phyloP scores from a whole-genome alignment of 805 yeast species.

The Ogataea parapolymorpha region DNA sequence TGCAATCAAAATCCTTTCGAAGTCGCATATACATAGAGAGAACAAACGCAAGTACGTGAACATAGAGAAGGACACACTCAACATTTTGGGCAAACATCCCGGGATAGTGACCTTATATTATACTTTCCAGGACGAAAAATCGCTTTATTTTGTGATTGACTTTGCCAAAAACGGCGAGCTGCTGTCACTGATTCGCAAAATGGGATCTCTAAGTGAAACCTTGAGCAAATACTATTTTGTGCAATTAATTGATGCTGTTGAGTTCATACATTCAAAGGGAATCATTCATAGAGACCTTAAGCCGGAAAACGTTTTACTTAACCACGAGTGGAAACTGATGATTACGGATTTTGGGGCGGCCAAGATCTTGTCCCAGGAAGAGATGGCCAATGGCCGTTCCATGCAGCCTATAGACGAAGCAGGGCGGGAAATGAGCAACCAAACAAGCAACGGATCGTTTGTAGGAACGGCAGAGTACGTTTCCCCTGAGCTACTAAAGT shows the following conservation, averaged over 20 bases:
- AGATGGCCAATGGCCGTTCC: constrained; percentile 25
- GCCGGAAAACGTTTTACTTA: constrained; percentile 88
- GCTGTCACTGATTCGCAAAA: constrained; percentile 68
- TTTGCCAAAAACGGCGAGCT: constrained; percentile 96
- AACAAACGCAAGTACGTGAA: constrained; percentile 93
- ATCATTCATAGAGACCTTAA: constrained; percentile 92
- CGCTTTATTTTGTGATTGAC: constrained; percentile 88
- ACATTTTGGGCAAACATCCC: constrained; percentile 86
- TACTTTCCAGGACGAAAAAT: constrained; percentile 90
- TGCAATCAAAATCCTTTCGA: constrained; percentile 89
- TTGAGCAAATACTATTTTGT: constrained; percentile 78
- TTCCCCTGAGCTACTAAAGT: constrained; percentile 80
- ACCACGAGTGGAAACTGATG: constrained; percentile 81
- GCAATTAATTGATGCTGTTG: constrained; percentile 87
- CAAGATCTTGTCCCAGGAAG: constrained; percentile 55
- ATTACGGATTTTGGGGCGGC: constrained; percentile 99
- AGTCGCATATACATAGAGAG: constrained; percentile 90
- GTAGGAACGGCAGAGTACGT: constrained; percentile 98
- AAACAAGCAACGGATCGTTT: constrained; percentile 61
- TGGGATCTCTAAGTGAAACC: constrained; percentile 72
- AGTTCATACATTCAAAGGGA: constrained; percentile 84
- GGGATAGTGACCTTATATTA: constrained; percentile 90
- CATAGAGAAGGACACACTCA: constrained; percentile 88
- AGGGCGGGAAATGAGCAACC: constrained; percentile 30
- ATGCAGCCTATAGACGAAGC: constrained; percentile 12